Conservation (phyloP, 306 rosid genomes). For the Quercus aquifolioides region DNA sequence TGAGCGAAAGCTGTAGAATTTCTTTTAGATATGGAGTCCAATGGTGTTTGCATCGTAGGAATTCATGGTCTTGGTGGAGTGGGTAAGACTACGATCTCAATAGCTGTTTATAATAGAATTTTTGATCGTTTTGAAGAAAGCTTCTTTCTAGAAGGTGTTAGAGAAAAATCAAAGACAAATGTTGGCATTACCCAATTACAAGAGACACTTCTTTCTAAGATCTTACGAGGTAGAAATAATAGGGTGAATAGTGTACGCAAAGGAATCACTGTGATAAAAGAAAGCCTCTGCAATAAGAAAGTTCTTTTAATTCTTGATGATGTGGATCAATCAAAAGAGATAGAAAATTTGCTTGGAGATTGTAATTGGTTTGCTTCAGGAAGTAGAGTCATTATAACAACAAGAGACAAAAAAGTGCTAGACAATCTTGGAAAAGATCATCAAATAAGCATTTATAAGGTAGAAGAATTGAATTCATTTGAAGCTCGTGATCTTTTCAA, state of each 20-base stretch:
- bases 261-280: constrained; percentile 7
- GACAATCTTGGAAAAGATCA: background rate
- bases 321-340: constrained; percentile 4
- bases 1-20: background rate
- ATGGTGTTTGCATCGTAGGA: constrained; percentile 8
- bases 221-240: constrained; percentile 1
- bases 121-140: constrained; percentile 5
- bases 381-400: constrained; percentile 19
- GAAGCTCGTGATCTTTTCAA: background rate
- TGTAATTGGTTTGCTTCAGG: constrained; percentile 17
- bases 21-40: constrained; percentile 1
- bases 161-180: constrained; percentile 2
- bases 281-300: background rate
- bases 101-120: constrained; percentile 9
- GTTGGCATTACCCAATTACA: constrained; percentile 10
- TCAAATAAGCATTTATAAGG: background rate
- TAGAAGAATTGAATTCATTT: background rate
- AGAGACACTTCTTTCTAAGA: constrained; percentile 6
- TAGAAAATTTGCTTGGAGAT: constrained; percentile 5
- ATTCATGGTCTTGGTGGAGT: constrained; percentile 11
- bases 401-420: background rate
- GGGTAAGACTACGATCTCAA: constrained; percentile 10
- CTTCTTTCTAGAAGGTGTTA: constrained; percentile 7
- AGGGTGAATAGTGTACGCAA: background rate
- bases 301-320: constrained; percentile 24